These are phyloP conservation scores for Aureobasidium uvarum DNA, from an alignment of 2,329 filamentous ascomycete species.

Conservation along the genomic window DNA sequence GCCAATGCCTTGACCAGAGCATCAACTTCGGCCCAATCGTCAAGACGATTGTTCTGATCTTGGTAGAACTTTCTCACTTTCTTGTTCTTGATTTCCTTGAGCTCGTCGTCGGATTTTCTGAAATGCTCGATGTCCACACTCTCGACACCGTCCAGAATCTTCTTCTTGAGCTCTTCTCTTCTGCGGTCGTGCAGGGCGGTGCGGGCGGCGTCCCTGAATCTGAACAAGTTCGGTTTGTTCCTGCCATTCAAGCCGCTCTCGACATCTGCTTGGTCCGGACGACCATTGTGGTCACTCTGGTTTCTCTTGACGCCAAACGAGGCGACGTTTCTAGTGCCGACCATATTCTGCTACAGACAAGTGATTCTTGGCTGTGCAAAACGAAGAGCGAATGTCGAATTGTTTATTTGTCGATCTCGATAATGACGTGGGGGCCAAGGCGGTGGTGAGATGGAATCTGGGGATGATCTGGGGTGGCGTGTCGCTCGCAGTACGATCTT, in stretches of 20 bases:
- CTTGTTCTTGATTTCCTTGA: conserved; percentile 55
- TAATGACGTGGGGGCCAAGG: conserved; percentile 19
- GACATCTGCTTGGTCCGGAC: conserved; percentile 23
- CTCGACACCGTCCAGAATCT: conserved; percentile 50
- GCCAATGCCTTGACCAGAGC: conserved; percentile 56
- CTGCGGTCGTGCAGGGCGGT: conserved; percentile 48
- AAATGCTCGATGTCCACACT: conserved; percentile 50
- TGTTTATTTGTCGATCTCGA: conserved; percentile 2
- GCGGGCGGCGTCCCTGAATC: conserved; percentile 51
- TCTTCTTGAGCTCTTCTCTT: conserved; percentile 50
- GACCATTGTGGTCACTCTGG: neutral
- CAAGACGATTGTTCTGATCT: conserved; percentile 53
- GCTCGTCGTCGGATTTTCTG: conserved; percentile 50
- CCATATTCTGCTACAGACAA: conserved; percentile 4
- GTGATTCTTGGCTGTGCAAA: neutral
- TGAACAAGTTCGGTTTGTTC: conserved; percentile 37
- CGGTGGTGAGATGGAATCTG: neutral
- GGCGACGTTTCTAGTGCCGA: conserved; percentile 2
- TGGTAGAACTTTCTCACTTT: conserved; percentile 56
- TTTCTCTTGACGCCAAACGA: neutral
- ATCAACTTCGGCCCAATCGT: conserved; percentile 61
- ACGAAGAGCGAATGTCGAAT: neutral
- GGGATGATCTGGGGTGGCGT: conserved; percentile 2
- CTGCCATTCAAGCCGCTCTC: conserved; percentile 33
- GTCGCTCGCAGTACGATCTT: neutral